A percentile compares a stretch with the other conserved stretches of the same genome.
Conservation (phyloP, 2,329 filamentous ascomycete species). For the Exophiala xenobiotica region DNA sequence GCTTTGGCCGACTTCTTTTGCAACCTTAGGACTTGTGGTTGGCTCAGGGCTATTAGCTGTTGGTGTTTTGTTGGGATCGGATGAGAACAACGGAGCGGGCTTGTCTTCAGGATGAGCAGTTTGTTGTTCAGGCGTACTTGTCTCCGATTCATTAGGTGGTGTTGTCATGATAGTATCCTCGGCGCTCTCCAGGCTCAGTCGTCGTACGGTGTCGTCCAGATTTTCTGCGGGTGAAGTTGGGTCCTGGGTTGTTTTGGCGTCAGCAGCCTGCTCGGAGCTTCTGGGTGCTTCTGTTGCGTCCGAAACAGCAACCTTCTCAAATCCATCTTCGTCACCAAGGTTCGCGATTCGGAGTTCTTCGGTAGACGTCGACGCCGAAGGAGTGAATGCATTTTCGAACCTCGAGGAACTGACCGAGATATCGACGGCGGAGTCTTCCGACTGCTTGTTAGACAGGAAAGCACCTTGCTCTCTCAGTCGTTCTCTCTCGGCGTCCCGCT, state of each 20-base stretch:
- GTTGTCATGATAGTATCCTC: conserved; percentile 52
- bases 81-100: conserved; percentile 63
- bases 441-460: conserved; percentile 50
- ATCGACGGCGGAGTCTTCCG: conserved; percentile 57
- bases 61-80: conserved; percentile 30
- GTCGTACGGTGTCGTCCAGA: conserved; percentile 55
- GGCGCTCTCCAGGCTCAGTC: conserved; percentile 42
- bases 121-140: conserved; percentile 22
- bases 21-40: conserved; percentile 15
- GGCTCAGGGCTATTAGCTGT: conserved; percentile 30
- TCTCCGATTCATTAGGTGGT: conserved; percentile 33
- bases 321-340: conserved; percentile 82
- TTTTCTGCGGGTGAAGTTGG: conserved; percentile 48
- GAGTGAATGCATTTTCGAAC: conserved; percentile 40
- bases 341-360: conserved; percentile 76
- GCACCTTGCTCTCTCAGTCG: conserved; percentile 74
- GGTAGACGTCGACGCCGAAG: conserved; percentile 48
- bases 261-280: conserved; percentile 67
- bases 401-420: conserved; percentile 48
- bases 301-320: conserved; percentile 82
- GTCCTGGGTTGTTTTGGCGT: conserved; percentile 19
- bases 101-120: conserved; percentile 66
- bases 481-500: conserved; percentile 78
- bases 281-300: conserved; percentile 69
- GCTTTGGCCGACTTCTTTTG: conserved; percentile 7